Evolutionary conservation across 106 monocot genomes (phyloP).

Genomic region (Iris macrosiphon): DNA sequence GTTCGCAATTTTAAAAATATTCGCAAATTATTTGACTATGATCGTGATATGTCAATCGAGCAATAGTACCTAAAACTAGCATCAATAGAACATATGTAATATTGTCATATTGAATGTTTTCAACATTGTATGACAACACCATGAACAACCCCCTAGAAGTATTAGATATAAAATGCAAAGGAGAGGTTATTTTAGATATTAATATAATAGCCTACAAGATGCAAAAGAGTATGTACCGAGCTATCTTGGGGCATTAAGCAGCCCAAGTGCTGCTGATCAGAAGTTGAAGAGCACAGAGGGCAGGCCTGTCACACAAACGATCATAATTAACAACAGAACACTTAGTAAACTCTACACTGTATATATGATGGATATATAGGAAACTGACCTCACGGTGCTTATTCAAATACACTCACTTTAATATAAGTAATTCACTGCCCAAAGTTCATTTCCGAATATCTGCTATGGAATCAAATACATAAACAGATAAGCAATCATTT

Average conservation of each 20-base stretch:
- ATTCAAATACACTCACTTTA: slow-evolving; percentile 28
- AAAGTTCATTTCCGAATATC: slow-evolving; percentile 85
- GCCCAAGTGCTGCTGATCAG: slow-evolving; percentile 41
- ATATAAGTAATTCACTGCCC: slow-evolving; percentile 50
- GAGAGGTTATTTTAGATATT: too few species aligned
- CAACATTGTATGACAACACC: too few species aligned
- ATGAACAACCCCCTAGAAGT: too few species aligned
- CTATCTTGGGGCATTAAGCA: slow-evolving; percentile 19
- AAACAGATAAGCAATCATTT: not conserved
- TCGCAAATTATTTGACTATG: too few species aligned
- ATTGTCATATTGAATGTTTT: too few species aligned
- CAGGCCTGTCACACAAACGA: slow-evolving; percentile 23
- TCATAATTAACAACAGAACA: not conserved
- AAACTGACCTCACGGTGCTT: slow-evolving; percentile 34
- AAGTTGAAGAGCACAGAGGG: slow-evolving; percentile 41
- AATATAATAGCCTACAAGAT: not conserved
- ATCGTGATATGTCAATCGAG: too few species aligned
- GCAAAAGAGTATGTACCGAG: slow-evolving; percentile 18
- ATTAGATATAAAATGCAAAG: too few species aligned
- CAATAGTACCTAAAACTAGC: too few species aligned
- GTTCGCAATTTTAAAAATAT: too few species aligned
- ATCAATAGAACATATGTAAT: too few species aligned
- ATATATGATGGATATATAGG: not conserved
- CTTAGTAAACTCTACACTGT: not conserved
- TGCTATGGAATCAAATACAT: slow-evolving; percentile 9